phyloP scores from a whole-genome alignment of 2,329 filamentous ascomycete species.

The Stagonosporopsis rhizophila region DNA sequence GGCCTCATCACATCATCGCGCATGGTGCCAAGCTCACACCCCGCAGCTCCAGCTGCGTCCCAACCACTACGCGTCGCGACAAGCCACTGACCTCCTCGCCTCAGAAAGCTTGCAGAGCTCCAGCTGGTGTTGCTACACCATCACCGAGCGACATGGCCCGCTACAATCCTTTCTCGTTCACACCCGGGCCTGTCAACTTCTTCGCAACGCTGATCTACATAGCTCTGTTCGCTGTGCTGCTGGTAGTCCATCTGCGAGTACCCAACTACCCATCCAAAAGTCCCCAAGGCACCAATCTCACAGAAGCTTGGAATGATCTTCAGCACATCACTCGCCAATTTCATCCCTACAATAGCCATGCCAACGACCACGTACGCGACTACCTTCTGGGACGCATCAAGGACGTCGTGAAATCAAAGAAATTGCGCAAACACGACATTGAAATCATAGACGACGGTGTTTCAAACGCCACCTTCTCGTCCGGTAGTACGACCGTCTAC shows the following conservation, averaged over 20 bases:
- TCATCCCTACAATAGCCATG: constrained; percentile 87
- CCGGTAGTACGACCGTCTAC: constrained; percentile 67
- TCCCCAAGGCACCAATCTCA: constrained; percentile 74
- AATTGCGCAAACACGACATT: constrained; percentile 50
- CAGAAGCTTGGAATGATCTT: constrained; percentile 86
- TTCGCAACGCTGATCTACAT: constrained; percentile 80
- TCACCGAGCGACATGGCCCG: constrained; percentile 40
- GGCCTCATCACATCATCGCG: constrained; percentile 10
- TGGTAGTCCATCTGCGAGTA: constrained; percentile 78
- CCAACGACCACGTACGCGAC: constrained; percentile 79
- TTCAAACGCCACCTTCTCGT: constrained; percentile 78
- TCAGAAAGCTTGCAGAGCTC: constrained; percentile 14
- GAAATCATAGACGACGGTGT: constrained; percentile 79
- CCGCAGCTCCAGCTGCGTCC: constrained; percentile 11
- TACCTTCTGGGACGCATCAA: constrained; percentile 77
- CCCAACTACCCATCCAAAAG: constrained; percentile 68
- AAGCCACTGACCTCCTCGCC: constrained; percentile 6
- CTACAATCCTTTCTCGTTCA: constrained; percentile 71
- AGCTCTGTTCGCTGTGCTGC: constrained; percentile 73
- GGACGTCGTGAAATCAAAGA: constrained; percentile 70
- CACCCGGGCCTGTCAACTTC: constrained; percentile 80
- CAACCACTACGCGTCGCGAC: constrained; percentile 24
- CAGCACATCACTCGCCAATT: constrained; percentile 75
- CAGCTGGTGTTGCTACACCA: constrained; percentile 13
- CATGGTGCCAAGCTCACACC: constrained; percentile 9